Base-by-base conservation (phyloP, 2,329 filamentous ascomycete genomes). In the Fusarium austroafricanum region DNA sequence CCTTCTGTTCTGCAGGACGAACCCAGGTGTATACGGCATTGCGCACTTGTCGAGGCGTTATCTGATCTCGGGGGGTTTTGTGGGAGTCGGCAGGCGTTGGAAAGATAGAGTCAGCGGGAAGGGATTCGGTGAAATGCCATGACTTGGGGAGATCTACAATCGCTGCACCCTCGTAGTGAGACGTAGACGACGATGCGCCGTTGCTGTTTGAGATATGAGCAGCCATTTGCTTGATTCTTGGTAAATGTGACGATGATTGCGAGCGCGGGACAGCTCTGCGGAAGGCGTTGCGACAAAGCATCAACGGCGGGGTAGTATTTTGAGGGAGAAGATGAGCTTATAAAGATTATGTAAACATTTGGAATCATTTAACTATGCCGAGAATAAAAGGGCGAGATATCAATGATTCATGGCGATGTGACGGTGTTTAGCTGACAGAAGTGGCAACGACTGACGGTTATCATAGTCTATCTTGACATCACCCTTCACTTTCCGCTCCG, bases 11-110 rank as follows among this genome's bases (percentile, higher is more conserved):
- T 73, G 95, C 91, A 0, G 96, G 96, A 6, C 94, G 89, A 20
- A 99, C 94, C 84, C 90, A 99, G 10, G 94, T 97, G 80, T 92
- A 99, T 50, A 95, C 81, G 6, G 96, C 95, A 61, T 90, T 88
- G 76, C 90, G 93, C 39, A 99, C 96, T 77, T 93, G 85, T 47
- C 94, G 91, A 17, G 96, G 95, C 1, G 87, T 86, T 47, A 98
- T 90, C 35, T 90, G 82, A 57, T 91, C 86, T 73, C 95, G 89
- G 2, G 93, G 90, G 1, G 93, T 93, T 71, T 88, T 86, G 79
- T 98, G 93, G 1, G 95, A 97, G 61, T 86, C 86, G 63, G 89
- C 86, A 0, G 96, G 94, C 0, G 93, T 96, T 17, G 93, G 90
- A 76, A 92, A 97, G 28, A 87, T 80, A 12, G 90, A 79, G 75